A percentile compares a stretch with the other conserved stretches of the same genome.
Evolutionary conservation across 2,329 filamentous ascomycete genomes (phyloP).

Genomic region (Pseudogymnoascus sp.): DNA sequence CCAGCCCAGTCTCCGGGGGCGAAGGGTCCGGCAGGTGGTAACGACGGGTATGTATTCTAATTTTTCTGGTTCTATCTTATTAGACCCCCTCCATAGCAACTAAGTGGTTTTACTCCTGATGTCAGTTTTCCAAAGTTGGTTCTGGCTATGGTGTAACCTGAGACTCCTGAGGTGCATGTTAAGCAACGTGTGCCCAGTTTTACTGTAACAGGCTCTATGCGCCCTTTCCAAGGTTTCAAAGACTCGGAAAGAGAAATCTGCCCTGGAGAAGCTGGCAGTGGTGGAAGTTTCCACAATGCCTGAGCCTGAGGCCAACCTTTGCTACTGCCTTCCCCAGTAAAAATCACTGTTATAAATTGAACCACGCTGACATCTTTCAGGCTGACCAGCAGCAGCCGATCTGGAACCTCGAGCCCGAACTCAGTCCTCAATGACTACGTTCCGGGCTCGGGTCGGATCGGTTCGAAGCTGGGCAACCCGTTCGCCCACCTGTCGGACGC

Average conservation of each 20-base stretch:
- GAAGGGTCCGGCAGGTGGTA: constrained; percentile 13
- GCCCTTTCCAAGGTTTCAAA: background rate
- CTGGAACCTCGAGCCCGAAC: constrained; percentile 8
- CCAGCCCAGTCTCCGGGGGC: background rate
- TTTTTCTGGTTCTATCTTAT: background rate
- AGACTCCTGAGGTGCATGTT: background rate
- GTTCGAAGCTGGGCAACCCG: constrained; percentile 39
- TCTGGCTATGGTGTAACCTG: background rate
- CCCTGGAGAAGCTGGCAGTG: background rate
- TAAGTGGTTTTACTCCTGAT: background rate
- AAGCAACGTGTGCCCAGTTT: background rate
- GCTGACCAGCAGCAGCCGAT: constrained; percentile 5
- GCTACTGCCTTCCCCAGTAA: background rate
- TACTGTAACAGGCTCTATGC: background rate
- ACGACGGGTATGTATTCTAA: constrained; percentile 7
- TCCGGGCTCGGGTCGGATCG: constrained; percentile 16
- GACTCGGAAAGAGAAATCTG: background rate
- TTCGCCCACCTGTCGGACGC: constrained; percentile 55
- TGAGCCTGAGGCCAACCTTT: background rate
- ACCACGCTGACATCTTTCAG: background rate
- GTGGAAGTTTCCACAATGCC: background rate
- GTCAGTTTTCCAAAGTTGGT: background rate
- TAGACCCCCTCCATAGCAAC: background rate
- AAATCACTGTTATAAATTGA: background rate
- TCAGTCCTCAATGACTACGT: constrained; percentile 26